Evolutionary conservation across 305 asterid species (phyloP).

Genomic region (Fraxinus sp.): DNA sequence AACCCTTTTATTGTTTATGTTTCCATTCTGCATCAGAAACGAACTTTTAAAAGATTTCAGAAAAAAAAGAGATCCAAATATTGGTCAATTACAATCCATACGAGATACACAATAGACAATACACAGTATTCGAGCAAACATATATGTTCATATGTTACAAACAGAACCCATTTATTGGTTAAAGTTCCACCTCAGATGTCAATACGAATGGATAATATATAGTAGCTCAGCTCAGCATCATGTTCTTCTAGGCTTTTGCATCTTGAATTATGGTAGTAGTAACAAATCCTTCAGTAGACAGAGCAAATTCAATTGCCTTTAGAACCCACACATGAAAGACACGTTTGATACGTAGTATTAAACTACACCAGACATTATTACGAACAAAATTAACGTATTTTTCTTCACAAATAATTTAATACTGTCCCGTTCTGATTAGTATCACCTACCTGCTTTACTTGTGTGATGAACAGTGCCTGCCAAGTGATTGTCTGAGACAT

Average conservation of each 20-base stretch:
- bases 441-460: background rate
- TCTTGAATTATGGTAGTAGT: constrained; percentile 16
- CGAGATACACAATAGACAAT: too few relatives aligned
- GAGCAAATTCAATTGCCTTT: background rate
- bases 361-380: background rate
- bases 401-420: too few relatives aligned
- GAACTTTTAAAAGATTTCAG: too few relatives aligned
- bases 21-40: too few relatives aligned
- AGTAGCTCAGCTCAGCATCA: background rate
- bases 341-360: background rate
- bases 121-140: too few relatives aligned
- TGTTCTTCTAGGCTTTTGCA: constrained; percentile 4
- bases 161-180: too few relatives aligned
- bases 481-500: constrained; percentile 32
- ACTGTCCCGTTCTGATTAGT: background rate
- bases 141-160: too few relatives aligned
- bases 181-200: too few relatives aligned
- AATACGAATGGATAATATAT: too few relatives aligned
- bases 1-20: too few relatives aligned
- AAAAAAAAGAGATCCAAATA: too few relatives aligned
- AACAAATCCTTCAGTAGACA: background rate
- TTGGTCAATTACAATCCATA: too few relatives aligned
- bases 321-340: background rate
- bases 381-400: background rate
- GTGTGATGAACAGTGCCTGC: constrained; percentile 27